phyloP scores from a whole-genome alignment of 2,329 filamentous ascomycete genomes.

The Diaporthe vaccinii region DNA sequence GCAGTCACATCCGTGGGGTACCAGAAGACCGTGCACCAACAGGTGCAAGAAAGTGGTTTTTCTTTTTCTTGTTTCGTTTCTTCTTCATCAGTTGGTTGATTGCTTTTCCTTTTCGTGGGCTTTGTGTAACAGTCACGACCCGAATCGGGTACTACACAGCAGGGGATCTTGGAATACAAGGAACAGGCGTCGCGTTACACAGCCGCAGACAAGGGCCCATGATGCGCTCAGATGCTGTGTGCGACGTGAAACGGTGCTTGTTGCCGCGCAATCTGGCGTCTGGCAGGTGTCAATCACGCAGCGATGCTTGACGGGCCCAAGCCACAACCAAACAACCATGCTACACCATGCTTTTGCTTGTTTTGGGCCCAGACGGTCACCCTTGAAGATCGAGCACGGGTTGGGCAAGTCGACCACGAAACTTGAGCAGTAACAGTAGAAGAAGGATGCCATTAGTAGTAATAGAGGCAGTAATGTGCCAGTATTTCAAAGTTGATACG shows the following conservation, averaged over 20 bases:
- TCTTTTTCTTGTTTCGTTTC: neutral
- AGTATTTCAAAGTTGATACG: conserved; percentile 10
- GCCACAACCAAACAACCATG: neutral
- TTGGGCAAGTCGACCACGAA: neutral
- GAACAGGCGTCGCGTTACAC: conserved; percentile 1
- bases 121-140: neutral
- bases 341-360: neutral
- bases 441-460: conserved; percentile 26
- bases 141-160: neutral
- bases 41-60: neutral
- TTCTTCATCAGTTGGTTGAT: neutral
- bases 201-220: neutral
- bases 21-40: neutral
- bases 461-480: conserved; percentile 17
- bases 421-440: neutral
- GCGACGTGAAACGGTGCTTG: neutral
- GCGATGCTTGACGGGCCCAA: neutral
- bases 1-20: neutral
- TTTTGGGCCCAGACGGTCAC: neutral
- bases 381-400: neutral
- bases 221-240: neutral
- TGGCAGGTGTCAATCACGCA: conserved; percentile 29
- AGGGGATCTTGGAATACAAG: neutral
- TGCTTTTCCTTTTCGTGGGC: neutral
- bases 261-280: conserved; percentile 22